Base-by-base conservation (phyloP, 78 protist species). In the Dictyostelium brefeldianum region DNA sequence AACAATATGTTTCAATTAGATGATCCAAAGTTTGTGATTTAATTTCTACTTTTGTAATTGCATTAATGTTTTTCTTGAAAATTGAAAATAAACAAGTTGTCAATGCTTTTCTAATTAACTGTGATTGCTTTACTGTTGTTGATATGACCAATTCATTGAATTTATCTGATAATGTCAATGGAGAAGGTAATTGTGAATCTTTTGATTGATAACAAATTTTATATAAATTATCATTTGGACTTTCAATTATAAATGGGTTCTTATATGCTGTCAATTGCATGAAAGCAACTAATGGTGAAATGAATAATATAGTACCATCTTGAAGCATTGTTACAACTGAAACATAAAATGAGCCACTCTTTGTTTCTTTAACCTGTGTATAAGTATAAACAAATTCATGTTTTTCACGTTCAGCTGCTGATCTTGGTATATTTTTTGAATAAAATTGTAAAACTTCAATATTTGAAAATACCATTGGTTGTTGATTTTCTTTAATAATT, bases 231-330 rank as follows among this genome's bases (percentile, higher is more conserved):
- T 75, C 20, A 25, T 75, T 25, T 48, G 81, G 81, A 75, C 50
- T 31, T 75, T 75, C 46, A 48, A 75, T 75, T 12, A 27, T 25
- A 8, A 64, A 7, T 20, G 48, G 9, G 6, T 25, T 48, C 20
- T 14, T 67, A 31, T 70, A 54, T 51, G 79, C 5, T 70, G 90
- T 18, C 5, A 71, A 17, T 25, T 22, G 10, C 41, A 29, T 14
- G 41, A 3, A 41, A 43, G 20, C 17, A 20, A 71, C 46, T 6
- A 15, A 14, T 25, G 50, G 78, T 17, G 50, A 4, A 36, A 31
- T 17, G 46, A 69, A 69, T 69, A 69, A 31, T 36, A 69, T 5
- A 18, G 78, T 69, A 69, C 78, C 78, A 69, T 69, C 78, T 18
- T 15, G 54, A 6, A 69, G 20, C 18, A 69, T 18, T 36, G 50